Conservation (phyloP, 2,329 filamentous ascomycete species). For the Aspergillus persii region DNA sequence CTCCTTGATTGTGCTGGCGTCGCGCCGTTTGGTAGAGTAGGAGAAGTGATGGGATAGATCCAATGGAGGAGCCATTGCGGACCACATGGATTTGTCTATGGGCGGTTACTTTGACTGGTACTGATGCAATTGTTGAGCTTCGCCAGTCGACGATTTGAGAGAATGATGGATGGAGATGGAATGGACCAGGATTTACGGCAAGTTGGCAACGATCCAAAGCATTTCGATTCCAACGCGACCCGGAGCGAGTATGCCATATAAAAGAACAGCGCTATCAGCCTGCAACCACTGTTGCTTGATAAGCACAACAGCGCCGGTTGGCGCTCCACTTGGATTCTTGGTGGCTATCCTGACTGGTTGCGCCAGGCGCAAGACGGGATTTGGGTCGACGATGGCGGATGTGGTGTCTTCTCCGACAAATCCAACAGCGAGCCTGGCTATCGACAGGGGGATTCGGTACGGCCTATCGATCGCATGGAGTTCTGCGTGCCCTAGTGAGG, state of each 20-base stretch:
- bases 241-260: neutral
- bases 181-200: neutral
- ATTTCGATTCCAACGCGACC: neutral
- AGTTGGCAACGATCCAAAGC: neutral
- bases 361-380: neutral
- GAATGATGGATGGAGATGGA: neutral
- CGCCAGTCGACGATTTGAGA: neutral
- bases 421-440: neutral
- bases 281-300: conserved; percentile 5
- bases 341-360: neutral
- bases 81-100: neutral
- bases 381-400: neutral
- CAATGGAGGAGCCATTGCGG: conserved; percentile 49
- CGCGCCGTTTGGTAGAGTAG: conserved; percentile 62
- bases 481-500: too few species aligned
- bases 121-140: neutral
- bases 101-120: neutral
- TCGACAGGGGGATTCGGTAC: neutral
- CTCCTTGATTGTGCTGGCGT: conserved; percentile 67
- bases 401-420: conserved; percentile 7
- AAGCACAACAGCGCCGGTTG: conserved; percentile 2
- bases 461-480: too few species aligned
- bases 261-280: neutral
- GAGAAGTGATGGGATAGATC: conserved; percentile 81
- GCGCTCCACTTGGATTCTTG: neutral